These are phyloP conservation scores for Ceratobasidium sp. DNA, from an alignment of 1,284 basidiomycete species.

Conservation along the genomic window DNA sequence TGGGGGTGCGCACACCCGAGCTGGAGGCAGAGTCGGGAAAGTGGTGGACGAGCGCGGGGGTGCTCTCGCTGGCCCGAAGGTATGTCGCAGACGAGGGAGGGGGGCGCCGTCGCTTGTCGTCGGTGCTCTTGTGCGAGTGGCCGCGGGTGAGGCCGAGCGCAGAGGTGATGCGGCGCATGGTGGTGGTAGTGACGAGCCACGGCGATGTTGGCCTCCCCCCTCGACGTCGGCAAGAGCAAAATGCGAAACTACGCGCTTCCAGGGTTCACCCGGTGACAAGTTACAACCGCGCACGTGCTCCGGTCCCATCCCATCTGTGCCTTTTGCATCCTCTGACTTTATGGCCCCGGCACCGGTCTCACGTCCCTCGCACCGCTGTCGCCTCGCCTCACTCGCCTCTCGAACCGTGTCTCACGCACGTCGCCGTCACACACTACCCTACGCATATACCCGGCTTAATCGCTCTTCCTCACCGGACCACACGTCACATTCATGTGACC, in stretches of 20 bases:
- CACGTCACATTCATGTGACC: slow-evolving; percentile 6
- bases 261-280: slow-evolving; percentile 1
- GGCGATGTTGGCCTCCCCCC: not conserved
- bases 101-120: slow-evolving; percentile 23
- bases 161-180: slow-evolving; percentile 34
- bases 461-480: too few relatives aligned
- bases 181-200: not conserved
- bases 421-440: too few relatives aligned
- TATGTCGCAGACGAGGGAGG: not conserved
- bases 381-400: slow-evolving; percentile 13
- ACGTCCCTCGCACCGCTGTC: slow-evolving; percentile 1
- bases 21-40: slow-evolving; percentile 34
- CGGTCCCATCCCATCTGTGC: too few relatives aligned
- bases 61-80: slow-evolving; percentile 33
- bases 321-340: too few relatives aligned
- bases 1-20: slow-evolving; percentile 29
- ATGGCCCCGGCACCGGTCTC: slow-evolving; percentile 13
- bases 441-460: too few relatives aligned
- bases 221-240: slow-evolving; percentile 19
- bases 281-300: slow-evolving; percentile 5
- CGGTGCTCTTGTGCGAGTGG: not conserved
- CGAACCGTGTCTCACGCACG: not conserved
- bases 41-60: slow-evolving; percentile 41
- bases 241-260: slow-evolving; percentile 7
- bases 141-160: slow-evolving; percentile 28